Conservation (phyloP, 2,329 filamentous ascomycete genomes). For the Aspergillus sp. region DNA sequence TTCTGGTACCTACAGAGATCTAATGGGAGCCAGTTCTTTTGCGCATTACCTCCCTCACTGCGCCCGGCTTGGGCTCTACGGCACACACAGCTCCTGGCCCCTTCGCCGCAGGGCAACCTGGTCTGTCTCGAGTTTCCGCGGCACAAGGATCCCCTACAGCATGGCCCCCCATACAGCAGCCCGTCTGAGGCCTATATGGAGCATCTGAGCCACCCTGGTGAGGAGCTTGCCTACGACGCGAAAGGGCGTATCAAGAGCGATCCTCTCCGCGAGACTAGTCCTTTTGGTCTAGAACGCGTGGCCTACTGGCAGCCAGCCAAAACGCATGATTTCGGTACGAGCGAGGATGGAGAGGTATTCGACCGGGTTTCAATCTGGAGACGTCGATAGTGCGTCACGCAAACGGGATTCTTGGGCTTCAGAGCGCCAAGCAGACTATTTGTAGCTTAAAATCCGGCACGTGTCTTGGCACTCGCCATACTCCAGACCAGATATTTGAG, state of each 20-base stretch:
- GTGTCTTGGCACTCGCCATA: slow-evolving; percentile 5
- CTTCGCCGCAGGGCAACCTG: slow-evolving; percentile 53
- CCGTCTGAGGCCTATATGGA: slow-evolving; percentile 72
- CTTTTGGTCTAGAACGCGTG: slow-evolving; percentile 49
- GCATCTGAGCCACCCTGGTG: slow-evolving; percentile 71
- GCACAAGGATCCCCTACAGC: slow-evolving; percentile 66
- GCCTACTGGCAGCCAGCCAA: slow-evolving; percentile 61
- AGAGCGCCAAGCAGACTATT: slow-evolving; percentile 11
- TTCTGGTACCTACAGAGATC: background rate
- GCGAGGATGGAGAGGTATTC: slow-evolving; percentile 44
- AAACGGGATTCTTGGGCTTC: background rate
- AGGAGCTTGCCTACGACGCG: slow-evolving; percentile 65
- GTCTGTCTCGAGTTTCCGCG: slow-evolving; percentile 79
- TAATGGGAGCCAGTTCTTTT: slow-evolving; percentile 58
- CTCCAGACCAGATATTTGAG: background rate
- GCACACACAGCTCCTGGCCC: slow-evolving; percentile 58
- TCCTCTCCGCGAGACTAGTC: slow-evolving; percentile 50
- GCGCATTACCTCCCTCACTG: slow-evolving; percentile 59
- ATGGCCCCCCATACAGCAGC: slow-evolving; percentile 75
- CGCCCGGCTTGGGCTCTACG: slow-evolving; percentile 63
- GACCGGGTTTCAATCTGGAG: slow-evolving; percentile 52
- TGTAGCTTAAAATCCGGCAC: slow-evolving; percentile 8
- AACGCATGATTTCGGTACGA: slow-evolving; percentile 60
- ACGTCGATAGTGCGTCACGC: slow-evolving; percentile 28
- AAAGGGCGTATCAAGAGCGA: slow-evolving; percentile 56